These are phyloP conservation scores for Neckera pumila DNA, from an alignment of 225 moss, liverwort and hornwort genomes.

Conservation along the genomic window DNA sequence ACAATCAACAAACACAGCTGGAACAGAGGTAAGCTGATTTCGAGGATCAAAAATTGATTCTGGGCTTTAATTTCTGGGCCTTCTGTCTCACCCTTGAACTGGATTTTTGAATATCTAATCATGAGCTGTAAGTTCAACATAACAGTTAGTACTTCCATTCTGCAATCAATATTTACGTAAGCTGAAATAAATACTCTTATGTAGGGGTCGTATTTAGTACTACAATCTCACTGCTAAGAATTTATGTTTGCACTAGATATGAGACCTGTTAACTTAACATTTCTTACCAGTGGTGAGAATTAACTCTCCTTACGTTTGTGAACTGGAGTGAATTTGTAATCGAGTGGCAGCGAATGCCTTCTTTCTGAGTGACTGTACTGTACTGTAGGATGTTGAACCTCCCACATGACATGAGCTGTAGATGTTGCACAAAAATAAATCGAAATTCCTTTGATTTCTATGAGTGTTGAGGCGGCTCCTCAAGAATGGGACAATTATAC, in stretches of 20 bases:
- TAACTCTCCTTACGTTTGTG: neutral
- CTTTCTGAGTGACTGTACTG: neutral
- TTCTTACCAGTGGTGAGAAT: neutral
- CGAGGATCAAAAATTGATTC: neutral
- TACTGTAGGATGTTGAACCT: neutral
- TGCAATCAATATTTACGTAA: neutral
- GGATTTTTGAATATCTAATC: neutral
- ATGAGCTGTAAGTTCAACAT: neutral
- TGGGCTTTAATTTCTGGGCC: neutral
- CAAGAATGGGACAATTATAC: neutral
- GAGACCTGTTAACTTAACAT: neutral
- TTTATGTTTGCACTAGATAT: neutral
- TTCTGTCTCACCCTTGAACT: neutral
- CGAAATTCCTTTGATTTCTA: neutral
- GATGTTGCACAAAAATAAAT: neutral
- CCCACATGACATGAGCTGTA: neutral
- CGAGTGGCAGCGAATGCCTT: neutral
- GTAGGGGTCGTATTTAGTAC: neutral
- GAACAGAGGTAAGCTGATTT: constrained; percentile 29
- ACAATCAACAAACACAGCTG: constrained; percentile 32
- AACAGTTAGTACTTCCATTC: neutral
- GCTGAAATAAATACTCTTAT: neutral
- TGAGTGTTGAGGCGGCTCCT: neutral
- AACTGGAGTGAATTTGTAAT: neutral
- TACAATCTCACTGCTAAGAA: neutral